Base-by-base conservation (phyloP, 139 green algal species). In the Gonium pectorale region DNA sequence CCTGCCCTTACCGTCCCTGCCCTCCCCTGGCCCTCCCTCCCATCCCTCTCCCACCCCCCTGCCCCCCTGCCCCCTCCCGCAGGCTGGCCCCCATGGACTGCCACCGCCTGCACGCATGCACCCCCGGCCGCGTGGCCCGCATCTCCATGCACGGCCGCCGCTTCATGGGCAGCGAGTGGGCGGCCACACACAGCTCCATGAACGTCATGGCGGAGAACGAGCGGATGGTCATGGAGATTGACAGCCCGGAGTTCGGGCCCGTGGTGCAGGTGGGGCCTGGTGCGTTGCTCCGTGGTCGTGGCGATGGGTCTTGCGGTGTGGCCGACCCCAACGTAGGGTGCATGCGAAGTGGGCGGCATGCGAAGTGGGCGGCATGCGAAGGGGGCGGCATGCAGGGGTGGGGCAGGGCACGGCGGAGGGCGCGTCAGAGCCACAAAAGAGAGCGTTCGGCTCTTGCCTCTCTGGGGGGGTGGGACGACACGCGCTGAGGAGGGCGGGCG, bases 201-300 rank as follows among this genome's bases (percentile, higher is more conserved):
- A 81, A 89, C 77, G 73, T 82, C 46, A 81, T 89, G 69, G 80
- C 54, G 13, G 78, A 86, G 62, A 89, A 89, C 54, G 85, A 89
- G 62, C 60, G 86, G n/a, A 46, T 90, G 35, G 70, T 90, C 0
- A 80, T 90, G 79, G 49, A 85, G 52, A 79, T 90, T 71, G 71
- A 90, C 31, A 85, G n/a, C 43, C 60, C 75, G 24, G 41, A 66
- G 5, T 90, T 87, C 40, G 86, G 86, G 22, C 83, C 86, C 0
- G 80, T 90, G 63, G 80, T 83, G 27, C 80, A 87, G 86, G 86
- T 85, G 72, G 2, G 86, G 31, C 0, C 33, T 51, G 4, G 19
- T 26, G 17, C 13, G 49, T 13, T 26, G 49, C 49, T 26, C 13
- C 17, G 13, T 7, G 56, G 27, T 17, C 22, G 56, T 35, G 9